Evolutionary conservation across 495 filamentous ascomycete genomes (phyloP).

Genomic region (Peziza echinospora): DNA sequence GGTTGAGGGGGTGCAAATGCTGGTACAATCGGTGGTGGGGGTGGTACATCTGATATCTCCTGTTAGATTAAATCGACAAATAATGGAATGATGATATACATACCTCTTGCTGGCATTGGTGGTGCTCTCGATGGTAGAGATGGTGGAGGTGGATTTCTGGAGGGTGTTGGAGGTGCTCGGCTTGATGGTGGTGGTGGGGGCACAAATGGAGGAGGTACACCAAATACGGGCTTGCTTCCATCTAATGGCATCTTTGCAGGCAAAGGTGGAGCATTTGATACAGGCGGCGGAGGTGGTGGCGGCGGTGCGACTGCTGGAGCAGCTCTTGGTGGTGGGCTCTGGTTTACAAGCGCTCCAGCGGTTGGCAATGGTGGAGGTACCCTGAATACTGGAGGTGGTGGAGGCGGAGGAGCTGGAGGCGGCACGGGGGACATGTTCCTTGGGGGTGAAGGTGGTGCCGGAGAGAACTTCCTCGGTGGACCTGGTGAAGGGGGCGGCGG

Average conservation of each 20-base stretch:
- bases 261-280: constrained; percentile 49
- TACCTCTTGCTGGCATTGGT: constrained; percentile 14
- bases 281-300: constrained; percentile 35
- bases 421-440: background rate
- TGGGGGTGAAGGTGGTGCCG: constrained; percentile 21
- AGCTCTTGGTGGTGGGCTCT: constrained; percentile 32
- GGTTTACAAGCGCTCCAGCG: constrained; percentile 57
- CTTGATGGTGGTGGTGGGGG: constrained; percentile 34
- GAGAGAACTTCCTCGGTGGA: constrained; percentile 35
- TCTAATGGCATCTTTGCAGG: constrained; percentile 74
- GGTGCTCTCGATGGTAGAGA: constrained; percentile 12
- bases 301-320: too few relatives aligned
- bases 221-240: constrained; percentile 38
- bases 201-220: constrained; percentile 62
- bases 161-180: constrained; percentile 43
- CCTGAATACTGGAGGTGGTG: constrained; percentile 39
- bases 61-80: background rate
- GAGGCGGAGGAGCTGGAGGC: constrained; percentile 22
- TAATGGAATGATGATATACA: background rate
- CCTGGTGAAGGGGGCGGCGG: constrained; percentile 26
- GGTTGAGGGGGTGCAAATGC: constrained; percentile 22
- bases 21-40: constrained; percentile 24
- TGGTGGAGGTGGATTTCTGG: constrained; percentile 25
- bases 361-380: constrained; percentile 72
- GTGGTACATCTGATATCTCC: constrained; percentile 37